Conservation (phyloP, 2,329 filamentous ascomycete genomes). For the Phoma herbarum region DNA sequence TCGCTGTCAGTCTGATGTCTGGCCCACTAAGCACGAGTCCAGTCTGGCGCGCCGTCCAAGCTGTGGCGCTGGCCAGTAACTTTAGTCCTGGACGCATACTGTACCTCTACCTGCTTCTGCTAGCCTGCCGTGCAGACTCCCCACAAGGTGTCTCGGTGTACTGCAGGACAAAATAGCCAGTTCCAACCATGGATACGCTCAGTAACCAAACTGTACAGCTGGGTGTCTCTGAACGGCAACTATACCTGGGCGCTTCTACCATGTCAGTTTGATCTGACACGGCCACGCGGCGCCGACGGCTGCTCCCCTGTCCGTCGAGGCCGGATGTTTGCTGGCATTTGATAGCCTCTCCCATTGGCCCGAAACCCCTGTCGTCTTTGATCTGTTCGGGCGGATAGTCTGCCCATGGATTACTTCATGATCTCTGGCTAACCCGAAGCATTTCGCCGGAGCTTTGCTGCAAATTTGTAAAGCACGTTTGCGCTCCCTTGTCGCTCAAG, state of each 20-base stretch:
- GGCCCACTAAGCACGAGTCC: slow-evolving; percentile 12
- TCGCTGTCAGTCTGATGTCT: slow-evolving; percentile 14
- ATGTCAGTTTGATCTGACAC: slow-evolving; percentile 31
- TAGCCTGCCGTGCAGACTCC: slow-evolving; percentile 21
- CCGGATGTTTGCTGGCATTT: slow-evolving; percentile 16
- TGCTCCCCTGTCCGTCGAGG: slow-evolving; percentile 20
- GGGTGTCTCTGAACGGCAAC: slow-evolving; percentile 1
- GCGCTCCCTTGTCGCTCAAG: slow-evolving; percentile 13
- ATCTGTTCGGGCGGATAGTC: slow-evolving; percentile 15
- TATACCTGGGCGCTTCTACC: slow-evolving; percentile 19
- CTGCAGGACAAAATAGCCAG: neutral
- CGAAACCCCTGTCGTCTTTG: slow-evolving; percentile 22
- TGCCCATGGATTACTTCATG: slow-evolving; percentile 25
- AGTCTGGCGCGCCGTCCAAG: slow-evolving; percentile 18
- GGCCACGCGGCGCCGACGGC: slow-evolving; percentile 42
- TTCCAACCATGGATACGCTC: neutral
- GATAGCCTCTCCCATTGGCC: slow-evolving; percentile 7
- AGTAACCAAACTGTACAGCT: neutral
- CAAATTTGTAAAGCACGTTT: slow-evolving; percentile 21
- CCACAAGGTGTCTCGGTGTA: slow-evolving; percentile 15
- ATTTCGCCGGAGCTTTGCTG: slow-evolving; percentile 10
- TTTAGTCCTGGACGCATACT: slow-evolving; percentile 26
- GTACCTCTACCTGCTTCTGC: slow-evolving; percentile 22
- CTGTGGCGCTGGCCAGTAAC: slow-evolving; percentile 31
- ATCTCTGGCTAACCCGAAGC: slow-evolving; percentile 20